These are phyloP conservation scores for Pyrrhoderma lamaoense DNA, from an alignment of 1,284 basidiomycete species.

Conservation along the genomic window DNA sequence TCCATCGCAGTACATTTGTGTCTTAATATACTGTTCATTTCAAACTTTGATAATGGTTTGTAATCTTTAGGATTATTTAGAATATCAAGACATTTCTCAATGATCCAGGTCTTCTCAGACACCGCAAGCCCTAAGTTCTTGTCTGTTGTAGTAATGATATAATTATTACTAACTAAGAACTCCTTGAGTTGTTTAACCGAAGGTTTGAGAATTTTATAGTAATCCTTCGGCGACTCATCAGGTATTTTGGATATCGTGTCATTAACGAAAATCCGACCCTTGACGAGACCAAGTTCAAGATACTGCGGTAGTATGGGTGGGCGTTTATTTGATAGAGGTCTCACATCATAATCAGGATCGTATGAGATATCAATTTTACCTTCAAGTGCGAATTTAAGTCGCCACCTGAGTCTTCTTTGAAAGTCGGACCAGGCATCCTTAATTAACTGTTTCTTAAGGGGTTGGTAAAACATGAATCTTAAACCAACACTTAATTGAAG, in stretches of 20 bases:
- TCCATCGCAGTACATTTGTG: background rate
- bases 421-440: background rate
- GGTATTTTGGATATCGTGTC: background rate
- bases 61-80: slow-evolving; percentile 12
- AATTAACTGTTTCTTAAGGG: background rate
- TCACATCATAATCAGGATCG: slow-evolving; percentile 3
- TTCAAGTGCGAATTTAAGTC: background rate
- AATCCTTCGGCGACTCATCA: background rate
- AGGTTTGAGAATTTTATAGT: background rate
- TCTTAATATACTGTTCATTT: background rate
- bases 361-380: background rate
- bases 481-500: background rate
- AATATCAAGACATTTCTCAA: slow-evolving; percentile 9
- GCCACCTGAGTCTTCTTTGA: background rate
- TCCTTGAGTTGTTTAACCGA: background rate
- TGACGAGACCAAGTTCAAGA: slow-evolving; percentile 1
- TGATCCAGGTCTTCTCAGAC: slow-evolving; percentile 11
- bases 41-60: background rate
- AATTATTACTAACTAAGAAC: slow-evolving; percentile 1
- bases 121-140: slow-evolving; percentile 14
- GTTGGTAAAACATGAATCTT: background rate
- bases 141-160: slow-evolving; percentile 13
- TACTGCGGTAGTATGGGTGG: background rate
- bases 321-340: background rate
- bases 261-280: background rate